Evolutionary conservation across 2,329 filamentous ascomycete species (phyloP).

Genomic region (Grosmannia serpens): DNA sequence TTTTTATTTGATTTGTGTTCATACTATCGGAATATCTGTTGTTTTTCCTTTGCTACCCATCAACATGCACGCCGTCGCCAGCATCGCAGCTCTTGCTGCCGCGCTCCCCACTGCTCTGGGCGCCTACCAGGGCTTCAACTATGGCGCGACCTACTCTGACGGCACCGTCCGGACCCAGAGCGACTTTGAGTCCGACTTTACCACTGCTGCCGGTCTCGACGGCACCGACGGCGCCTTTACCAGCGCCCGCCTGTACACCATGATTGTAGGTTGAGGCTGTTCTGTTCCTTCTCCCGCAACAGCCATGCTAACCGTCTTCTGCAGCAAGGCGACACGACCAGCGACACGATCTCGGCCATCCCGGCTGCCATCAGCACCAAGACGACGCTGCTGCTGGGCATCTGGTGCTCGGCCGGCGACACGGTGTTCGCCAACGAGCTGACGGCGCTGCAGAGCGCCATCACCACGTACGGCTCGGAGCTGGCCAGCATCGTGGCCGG

Average conservation of each 20-base stretch:
- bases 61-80: slow-evolving; percentile 8
- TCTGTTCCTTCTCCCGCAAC: background rate
- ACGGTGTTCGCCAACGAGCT: slow-evolving; percentile 60
- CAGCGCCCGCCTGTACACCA: slow-evolving; percentile 61
- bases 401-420: slow-evolving; percentile 67
- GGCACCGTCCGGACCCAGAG: slow-evolving; percentile 46
- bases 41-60: background rate
- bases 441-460: slow-evolving; percentile 56
- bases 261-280: slow-evolving; percentile 35
- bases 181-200: slow-evolving; percentile 63
- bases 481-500: slow-evolving; percentile 61
- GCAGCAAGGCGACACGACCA: slow-evolving; percentile 50
- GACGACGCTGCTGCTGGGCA: slow-evolving; percentile 66
- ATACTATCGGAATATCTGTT: background rate
- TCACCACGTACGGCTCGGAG: slow-evolving; percentile 52
- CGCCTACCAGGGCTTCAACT: slow-evolving; percentile 56
- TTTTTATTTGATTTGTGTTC: background rate
- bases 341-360: slow-evolving; percentile 58
- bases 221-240: slow-evolving; percentile 52
- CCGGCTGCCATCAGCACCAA: slow-evolving; percentile 73
- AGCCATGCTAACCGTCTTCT: background rate
- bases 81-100: slow-evolving; percentile 11
- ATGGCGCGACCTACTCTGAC: slow-evolving; percentile 50
- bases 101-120: slow-evolving; percentile 17
- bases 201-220: slow-evolving; percentile 48